phyloP scores from a whole-genome alignment of 768 basidiomycete genomes.

The Lentinula edodes region DNA sequence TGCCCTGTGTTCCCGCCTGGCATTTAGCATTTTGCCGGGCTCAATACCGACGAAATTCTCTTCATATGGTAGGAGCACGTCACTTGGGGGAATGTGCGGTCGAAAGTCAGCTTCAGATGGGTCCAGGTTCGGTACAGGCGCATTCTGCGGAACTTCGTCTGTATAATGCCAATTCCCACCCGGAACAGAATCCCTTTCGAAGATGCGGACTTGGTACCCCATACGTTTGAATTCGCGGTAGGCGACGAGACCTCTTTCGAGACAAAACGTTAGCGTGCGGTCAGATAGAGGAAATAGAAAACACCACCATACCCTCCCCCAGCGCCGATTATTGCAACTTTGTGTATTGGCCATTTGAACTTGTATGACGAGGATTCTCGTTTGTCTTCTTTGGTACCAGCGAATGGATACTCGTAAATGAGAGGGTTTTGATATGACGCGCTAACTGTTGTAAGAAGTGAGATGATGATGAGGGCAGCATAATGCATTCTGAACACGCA shows the following conservation, averaged over 20 bases:
- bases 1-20: constrained; percentile 24
- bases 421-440: background rate
- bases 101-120: constrained; percentile 26
- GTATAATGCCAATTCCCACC: constrained; percentile 41
- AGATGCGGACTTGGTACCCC: constrained; percentile 26
- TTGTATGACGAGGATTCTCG: constrained; percentile 16
- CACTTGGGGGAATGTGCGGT: constrained; percentile 30
- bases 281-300: background rate
- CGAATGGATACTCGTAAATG: background rate
- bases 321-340: constrained; percentile 34
- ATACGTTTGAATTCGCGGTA: constrained; percentile 29
- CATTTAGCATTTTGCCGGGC: constrained; percentile 9
- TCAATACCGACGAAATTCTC: constrained; percentile 18
- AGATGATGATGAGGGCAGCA: background rate
- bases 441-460: background rate
- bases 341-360: constrained; percentile 31
- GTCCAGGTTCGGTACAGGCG: constrained; percentile 30
- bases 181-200: constrained; percentile 32
- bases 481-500: background rate
- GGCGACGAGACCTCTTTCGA: constrained; percentile 27
- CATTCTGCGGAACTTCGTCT: constrained; percentile 27
- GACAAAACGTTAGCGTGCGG: background rate
- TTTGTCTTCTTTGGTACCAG: background rate
- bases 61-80: constrained; percentile 22
- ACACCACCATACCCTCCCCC: constrained; percentile 29